Evolutionary conservation across 768 basidiomycete species (phyloP).

Genomic region (Collybia sordida): DNA sequence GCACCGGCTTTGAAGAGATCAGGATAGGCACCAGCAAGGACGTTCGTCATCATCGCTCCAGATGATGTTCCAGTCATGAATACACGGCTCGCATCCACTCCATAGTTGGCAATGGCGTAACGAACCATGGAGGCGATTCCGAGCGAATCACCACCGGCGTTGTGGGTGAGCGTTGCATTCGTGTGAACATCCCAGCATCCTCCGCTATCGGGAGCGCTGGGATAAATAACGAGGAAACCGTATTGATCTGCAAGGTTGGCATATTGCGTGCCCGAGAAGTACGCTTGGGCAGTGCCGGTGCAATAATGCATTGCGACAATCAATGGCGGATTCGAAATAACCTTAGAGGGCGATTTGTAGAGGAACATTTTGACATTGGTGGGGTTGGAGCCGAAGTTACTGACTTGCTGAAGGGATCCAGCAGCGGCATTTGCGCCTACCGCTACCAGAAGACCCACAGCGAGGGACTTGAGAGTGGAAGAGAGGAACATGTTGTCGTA

Average conservation of each 20-base stretch:
- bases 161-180: constrained; percentile 50
- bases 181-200: constrained; percentile 57
- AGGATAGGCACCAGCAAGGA: constrained; percentile 53
- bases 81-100: constrained; percentile 43
- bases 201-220: constrained; percentile 39
- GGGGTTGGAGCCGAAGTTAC: constrained; percentile 52
- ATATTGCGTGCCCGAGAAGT: constrained; percentile 48
- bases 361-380: constrained; percentile 49
- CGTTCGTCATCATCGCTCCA: constrained; percentile 63
- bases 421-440: constrained; percentile 25
- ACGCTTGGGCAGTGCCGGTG: constrained; percentile 48
- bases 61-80: constrained; percentile 53
- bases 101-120: constrained; percentile 47
- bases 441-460: constrained; percentile 13
- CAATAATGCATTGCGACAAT: constrained; percentile 58
- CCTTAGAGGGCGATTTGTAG: constrained; percentile 36
- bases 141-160: constrained; percentile 54
- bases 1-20: constrained; percentile 50
- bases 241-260: constrained; percentile 48
- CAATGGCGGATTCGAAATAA: constrained; percentile 39
- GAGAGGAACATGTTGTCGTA: too few species aligned
- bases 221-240: constrained; percentile 53
- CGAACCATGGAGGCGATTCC: constrained; percentile 47
- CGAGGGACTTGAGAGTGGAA: constrained; percentile 8
- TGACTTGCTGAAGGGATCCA: constrained; percentile 37